A percentile compares a stretch with the other conserved stretches of the same genome.
Conservation (phyloP, 306 rosid genomes). For the Vicia villosa region DNA sequence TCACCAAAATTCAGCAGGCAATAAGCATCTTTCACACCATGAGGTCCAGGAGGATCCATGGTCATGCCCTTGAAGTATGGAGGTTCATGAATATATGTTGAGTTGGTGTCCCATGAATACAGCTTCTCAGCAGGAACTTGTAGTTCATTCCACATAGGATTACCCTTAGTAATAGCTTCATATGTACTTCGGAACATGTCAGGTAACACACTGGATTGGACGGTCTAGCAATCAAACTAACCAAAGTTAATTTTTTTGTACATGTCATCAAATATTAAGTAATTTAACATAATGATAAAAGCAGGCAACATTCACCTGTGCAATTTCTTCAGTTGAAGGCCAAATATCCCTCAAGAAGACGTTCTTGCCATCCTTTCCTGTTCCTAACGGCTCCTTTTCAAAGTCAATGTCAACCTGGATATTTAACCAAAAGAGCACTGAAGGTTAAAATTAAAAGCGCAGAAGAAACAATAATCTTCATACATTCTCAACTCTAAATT, state of each 20-base stretch:
- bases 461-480: neutral
- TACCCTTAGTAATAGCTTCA: constrained; percentile 88
- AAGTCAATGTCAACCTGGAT: constrained; percentile 90
- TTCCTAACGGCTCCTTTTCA: constrained; percentile 87
- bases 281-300: constrained; percentile 18
- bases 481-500: constrained; percentile 48
- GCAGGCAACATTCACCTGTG: constrained; percentile 54
- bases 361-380: constrained; percentile 82
- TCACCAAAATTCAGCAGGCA: constrained; percentile 95
- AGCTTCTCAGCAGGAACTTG: constrained; percentile 72
- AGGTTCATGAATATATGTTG: constrained; percentile 98
- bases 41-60: constrained; percentile 94
- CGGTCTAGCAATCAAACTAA: constrained; percentile 59
- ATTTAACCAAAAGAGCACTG: constrained; percentile 24
- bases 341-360: constrained; percentile 80
- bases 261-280: constrained; percentile 3
- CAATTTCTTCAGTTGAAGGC: constrained; percentile 87
- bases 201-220: constrained; percentile 94
- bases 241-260: constrained; percentile 35
- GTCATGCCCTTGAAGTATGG: constrained; percentile 97
- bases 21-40: constrained; percentile 96
- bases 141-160: constrained; percentile 89
- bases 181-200: constrained; percentile 91
- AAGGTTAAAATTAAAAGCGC: constrained; percentile 6
- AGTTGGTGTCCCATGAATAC: constrained; percentile 92